These are phyloP conservation scores for Pilasporangium apinafurcum DNA, from an alignment of 352 stramenopile species.

Conservation along the genomic window DNA sequence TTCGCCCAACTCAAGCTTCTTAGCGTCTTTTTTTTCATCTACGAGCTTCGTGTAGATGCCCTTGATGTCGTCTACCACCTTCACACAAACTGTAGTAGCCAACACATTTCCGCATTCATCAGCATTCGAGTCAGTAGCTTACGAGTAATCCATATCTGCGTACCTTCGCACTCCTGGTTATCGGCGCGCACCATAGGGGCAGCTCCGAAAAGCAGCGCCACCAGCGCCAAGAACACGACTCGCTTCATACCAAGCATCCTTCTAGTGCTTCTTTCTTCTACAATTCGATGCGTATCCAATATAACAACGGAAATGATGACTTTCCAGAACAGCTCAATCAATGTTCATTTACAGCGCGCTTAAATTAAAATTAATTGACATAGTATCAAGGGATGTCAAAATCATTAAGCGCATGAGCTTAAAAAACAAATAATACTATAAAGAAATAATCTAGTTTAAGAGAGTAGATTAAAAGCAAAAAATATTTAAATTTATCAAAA, in stretches of 20 bases:
- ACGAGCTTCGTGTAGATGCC: constrained; percentile 50
- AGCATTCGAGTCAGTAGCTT: too few relatives aligned
- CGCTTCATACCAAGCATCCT: constrained; percentile 55
- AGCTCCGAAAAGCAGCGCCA: constrained; percentile 37
- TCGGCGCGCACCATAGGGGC: constrained; percentile 43
- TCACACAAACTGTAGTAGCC: constrained; percentile 79
- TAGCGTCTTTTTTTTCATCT: constrained; percentile 67
- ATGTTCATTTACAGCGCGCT: constrained; percentile 18
- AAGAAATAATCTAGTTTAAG: too few relatives aligned
- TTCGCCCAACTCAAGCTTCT: constrained; percentile 72
- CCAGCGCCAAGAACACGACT: constrained; percentile 59
- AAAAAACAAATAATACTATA: too few relatives aligned
- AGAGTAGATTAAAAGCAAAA: too few relatives aligned
- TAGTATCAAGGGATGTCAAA: background rate
- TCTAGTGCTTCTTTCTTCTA: background rate
- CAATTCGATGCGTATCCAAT: constrained; percentile 10
- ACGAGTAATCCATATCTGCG: too few relatives aligned
- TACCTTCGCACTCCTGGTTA: constrained; percentile 89
- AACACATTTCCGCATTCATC: background rate
- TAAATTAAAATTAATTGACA: background rate
- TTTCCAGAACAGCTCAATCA: constrained; percentile 7
- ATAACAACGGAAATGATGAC: background rate
- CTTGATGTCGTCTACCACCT: constrained; percentile 88
- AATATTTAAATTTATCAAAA: too few relatives aligned
- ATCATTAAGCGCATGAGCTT: constrained; percentile 5